Evolutionary conservation across 208 protist genomes (phyloP).

Genomic region (Trypanosomatidae sp.): DNA sequence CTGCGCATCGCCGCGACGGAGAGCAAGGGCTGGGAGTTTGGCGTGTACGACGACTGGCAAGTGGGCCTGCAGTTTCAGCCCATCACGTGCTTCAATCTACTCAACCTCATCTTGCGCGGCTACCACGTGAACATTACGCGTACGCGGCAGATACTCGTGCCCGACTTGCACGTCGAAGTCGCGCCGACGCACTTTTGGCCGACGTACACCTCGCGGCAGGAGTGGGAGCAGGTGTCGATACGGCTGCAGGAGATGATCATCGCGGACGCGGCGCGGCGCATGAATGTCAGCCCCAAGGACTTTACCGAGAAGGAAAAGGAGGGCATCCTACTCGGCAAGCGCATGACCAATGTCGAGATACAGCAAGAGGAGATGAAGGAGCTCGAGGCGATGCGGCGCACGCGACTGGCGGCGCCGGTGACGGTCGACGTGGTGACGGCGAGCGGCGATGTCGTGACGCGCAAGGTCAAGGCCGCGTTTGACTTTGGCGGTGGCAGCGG

Average conservation of each 20-base stretch:
- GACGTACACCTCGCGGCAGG: conserved; percentile 92
- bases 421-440: conserved; percentile 42
- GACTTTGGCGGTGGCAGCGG: conserved; percentile 64
- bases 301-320: conserved; percentile 99
- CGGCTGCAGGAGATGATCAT: conserved; percentile 99
- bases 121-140: conserved; percentile 97
- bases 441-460: conserved; percentile 55
- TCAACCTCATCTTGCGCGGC: conserved; percentile 98
- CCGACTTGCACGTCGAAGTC: conserved; percentile 94
- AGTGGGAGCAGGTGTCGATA: conserved; percentile 99
- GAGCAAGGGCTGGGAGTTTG: conserved; percentile 98
- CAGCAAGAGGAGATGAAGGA: conserved; percentile 98
- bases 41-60: conserved; percentile 99
- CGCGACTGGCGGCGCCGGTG: conserved; percentile 49
- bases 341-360: conserved; percentile 97
- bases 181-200: conserved; percentile 99
- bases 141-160: conserved; percentile 95
- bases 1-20: conserved; percentile 98
- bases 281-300: conserved; percentile 98
- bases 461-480: conserved; percentile 73
- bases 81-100: conserved; percentile 98
- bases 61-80: conserved; percentile 90
- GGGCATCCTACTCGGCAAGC: conserved; percentile 99
- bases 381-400: conserved; percentile 94
- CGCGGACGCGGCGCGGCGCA: conserved; percentile 98